Percentiles rank a stretch among this genome's conserved stretches.
Conservation (phyloP, 768 basidiomycete species). For the Crepidotus variabilis region DNA sequence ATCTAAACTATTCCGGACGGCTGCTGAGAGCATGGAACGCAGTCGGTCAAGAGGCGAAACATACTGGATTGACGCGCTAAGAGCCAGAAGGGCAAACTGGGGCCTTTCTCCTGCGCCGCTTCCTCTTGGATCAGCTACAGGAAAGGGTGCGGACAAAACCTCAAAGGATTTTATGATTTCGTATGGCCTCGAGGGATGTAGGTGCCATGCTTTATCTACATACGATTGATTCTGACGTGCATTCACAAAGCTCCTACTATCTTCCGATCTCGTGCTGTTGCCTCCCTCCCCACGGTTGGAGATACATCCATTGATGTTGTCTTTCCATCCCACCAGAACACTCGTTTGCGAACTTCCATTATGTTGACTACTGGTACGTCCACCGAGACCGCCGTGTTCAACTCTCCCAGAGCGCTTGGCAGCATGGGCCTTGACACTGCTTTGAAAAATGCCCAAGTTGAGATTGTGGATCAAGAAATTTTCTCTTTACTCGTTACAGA, state of each 20-base stretch:
- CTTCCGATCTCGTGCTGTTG: conserved; percentile 70
- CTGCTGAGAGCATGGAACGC: conserved; percentile 66
- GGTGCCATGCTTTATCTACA: conserved; percentile 21
- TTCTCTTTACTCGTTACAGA: conserved; percentile 72
- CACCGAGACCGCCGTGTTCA: conserved; percentile 22
- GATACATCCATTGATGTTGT: conserved; percentile 39
- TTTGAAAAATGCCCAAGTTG: conserved; percentile 59
- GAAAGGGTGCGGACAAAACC: conserved; percentile 77
- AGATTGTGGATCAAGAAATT: conserved; percentile 78
- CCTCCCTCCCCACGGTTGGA: conserved; percentile 53
- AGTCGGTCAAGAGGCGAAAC: conserved; percentile 58
- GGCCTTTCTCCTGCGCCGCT: conserved; percentile 75
- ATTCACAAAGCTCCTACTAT: conserved; percentile 49
- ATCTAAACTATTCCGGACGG: conserved; percentile 63
- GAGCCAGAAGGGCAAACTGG: conserved; percentile 76
- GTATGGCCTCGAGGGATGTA: conserved; percentile 81
- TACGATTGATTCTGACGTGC: neutral
- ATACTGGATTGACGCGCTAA: conserved; percentile 82
- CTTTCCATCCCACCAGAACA: conserved; percentile 63
- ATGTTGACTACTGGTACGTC: conserved; percentile 30
- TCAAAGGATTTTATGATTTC: conserved; percentile 79
- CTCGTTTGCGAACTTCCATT: conserved; percentile 61
- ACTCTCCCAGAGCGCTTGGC: conserved; percentile 22
- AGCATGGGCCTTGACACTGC: conserved; percentile 42
- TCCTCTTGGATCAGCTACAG: conserved; percentile 62